Conservation (phyloP, 2,329 filamentous ascomycete species). For the Beauveria bassiana region DNA sequence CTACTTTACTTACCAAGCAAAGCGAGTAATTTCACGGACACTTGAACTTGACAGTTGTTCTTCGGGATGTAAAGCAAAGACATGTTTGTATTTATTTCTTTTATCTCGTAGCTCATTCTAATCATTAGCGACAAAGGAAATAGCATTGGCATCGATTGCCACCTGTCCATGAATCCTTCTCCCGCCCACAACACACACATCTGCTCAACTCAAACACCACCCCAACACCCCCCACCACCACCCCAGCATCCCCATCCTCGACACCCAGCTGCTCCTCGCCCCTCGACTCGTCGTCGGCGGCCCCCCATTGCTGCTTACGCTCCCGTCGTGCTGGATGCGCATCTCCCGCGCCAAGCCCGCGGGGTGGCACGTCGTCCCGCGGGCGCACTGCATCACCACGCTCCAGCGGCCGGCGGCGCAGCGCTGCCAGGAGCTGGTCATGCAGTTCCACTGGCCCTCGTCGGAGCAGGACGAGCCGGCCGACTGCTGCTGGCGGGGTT, state of each 20-base stretch:
- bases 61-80: too few species aligned
- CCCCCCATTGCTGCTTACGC: background rate
- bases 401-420: slow-evolving; percentile 42
- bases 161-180: background rate
- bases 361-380: slow-evolving; percentile 39
- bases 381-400: slow-evolving; percentile 32
- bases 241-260: background rate
- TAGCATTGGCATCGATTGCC: background rate
- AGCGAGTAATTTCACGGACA: too few species aligned
- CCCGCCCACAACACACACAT: too few species aligned
- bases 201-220: background rate
- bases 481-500: slow-evolving; percentile 17
- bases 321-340: slow-evolving; percentile 25
- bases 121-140: background rate
- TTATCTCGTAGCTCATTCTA: background rate
- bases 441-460: slow-evolving; percentile 50
- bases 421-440: slow-evolving; percentile 40
- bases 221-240: background rate
- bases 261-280: background rate
- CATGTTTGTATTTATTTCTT: background rate
- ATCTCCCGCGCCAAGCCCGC: slow-evolving; percentile 34
- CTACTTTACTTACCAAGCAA: too few species aligned
- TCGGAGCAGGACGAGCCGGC: slow-evolving; percentile 32
- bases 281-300: slow-evolving; percentile 1
- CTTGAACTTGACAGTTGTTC: too few species aligned